These are phyloP conservation scores for Myrica gale DNA, from an alignment of 306 rosid genomes.

Conservation along the genomic window DNA sequence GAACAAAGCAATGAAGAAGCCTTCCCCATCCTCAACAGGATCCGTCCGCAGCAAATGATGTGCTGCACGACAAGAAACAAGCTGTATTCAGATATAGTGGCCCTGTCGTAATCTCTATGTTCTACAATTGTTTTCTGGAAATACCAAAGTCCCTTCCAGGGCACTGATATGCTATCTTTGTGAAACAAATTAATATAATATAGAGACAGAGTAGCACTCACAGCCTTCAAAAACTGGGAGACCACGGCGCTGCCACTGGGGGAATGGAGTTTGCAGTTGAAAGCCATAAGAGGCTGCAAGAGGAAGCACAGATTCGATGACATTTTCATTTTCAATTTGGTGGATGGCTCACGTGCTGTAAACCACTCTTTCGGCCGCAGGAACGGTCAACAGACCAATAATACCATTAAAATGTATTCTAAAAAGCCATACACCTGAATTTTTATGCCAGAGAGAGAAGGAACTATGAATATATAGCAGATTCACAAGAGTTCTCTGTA, in stretches of 20 bases:
- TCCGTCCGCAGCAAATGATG: slow-evolving; percentile 58
- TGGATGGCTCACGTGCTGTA: slow-evolving; percentile 84
- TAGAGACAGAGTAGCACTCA: slow-evolving; percentile 25
- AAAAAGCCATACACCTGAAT: not conserved
- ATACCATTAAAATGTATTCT: not conserved
- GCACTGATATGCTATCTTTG: too few relatives aligned
- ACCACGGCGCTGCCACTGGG: slow-evolving; percentile 66
- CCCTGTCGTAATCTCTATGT: not conserved
- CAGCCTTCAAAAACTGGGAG: slow-evolving; percentile 64
- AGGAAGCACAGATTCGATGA: slow-evolving; percentile 59
- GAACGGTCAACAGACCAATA: slow-evolving; percentile 52
- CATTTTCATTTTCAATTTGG: slow-evolving; percentile 81
- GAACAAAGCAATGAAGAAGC: slow-evolving; percentile 84
- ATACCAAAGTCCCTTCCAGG: not conserved
- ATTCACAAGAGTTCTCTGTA: not conserved
- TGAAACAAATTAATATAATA: too few relatives aligned
- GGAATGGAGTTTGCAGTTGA: slow-evolving; percentile 53
- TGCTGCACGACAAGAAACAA: slow-evolving; percentile 37
- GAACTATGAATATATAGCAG: not conserved
- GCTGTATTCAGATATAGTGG: not conserved
- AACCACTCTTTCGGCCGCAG: slow-evolving; percentile 66
- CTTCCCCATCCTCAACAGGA: slow-evolving; percentile 70
- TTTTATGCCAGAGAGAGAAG: not conserved
- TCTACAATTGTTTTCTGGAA: not conserved
- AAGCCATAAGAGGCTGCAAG: slow-evolving; percentile 66